Conservation (phyloP, 108 stramenopile genomes). For the Nitzschia inconspicua region DNA sequence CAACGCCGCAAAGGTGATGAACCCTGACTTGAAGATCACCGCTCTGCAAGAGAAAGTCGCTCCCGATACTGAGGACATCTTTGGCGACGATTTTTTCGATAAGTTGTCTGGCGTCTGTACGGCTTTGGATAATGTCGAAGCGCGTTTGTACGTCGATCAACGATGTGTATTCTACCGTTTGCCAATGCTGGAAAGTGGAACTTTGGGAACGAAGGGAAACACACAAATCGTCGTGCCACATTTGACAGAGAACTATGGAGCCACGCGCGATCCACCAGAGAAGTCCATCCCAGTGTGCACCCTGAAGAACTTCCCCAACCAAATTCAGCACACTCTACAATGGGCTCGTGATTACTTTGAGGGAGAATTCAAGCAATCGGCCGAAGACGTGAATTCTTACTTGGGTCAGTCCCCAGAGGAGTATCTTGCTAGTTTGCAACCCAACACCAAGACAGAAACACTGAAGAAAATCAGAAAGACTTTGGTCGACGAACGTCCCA, state of each 20-base stretch:
- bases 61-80: conserved; percentile 92
- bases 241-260: conserved; percentile 97
- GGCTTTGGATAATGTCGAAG: conserved; percentile 98
- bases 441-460: conserved; percentile 90
- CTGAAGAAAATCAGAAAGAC: conserved; percentile 73
- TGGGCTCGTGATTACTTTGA: conserved; percentile 99
- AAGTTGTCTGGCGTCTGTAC: conserved; percentile 95
- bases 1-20: conserved; percentile 87
- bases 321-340: conserved; percentile 97
- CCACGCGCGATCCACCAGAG: conserved; percentile 97
- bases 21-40: conserved; percentile 79
- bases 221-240: conserved; percentile 96
- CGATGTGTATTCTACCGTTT: conserved; percentile 94
- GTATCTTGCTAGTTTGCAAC: conserved; percentile 77
- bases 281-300: conserved; percentile 99
- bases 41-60: conserved; percentile 93
- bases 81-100: conserved; percentile 97
- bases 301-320: conserved; percentile 99
- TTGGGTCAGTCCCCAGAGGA: conserved; percentile 73
- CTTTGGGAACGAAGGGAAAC: conserved; percentile 97
- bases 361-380: conserved; percentile 93
- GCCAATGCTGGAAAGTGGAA: conserved; percentile 98
- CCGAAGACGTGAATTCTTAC: conserved; percentile 95
- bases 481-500: conserved; percentile 85
- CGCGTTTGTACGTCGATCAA: conserved; percentile 96